Conservation (phyloP, 371 early-diverging fungal genomes). For the Mucor sp. region DNA sequence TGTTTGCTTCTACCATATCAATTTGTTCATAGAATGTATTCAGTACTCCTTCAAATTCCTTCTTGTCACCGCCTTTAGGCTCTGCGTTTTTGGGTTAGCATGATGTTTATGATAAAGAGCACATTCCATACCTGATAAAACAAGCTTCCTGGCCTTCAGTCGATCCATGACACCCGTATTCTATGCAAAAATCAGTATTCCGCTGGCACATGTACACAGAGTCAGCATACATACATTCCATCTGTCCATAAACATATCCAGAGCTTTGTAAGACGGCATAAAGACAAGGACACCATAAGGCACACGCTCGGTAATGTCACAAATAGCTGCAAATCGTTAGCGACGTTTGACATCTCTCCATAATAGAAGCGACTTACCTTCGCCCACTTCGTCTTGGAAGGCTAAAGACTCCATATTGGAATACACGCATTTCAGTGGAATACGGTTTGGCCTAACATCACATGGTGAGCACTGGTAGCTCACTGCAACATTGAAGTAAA, state of each 20-base stretch:
- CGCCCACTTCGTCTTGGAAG: conserved; percentile 76
- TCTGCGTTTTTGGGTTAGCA: conserved; percentile 25
- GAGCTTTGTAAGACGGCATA: conserved; percentile 59
- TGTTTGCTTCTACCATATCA: conserved; percentile 9
- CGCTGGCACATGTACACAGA: background rate
- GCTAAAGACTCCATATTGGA: conserved; percentile 40
- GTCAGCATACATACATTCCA: conserved; percentile 37
- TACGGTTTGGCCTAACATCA: conserved; percentile 38
- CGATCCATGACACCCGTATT: conserved; percentile 36
- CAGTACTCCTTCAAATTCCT: conserved; percentile 57
- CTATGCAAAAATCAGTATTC: conserved; percentile 7
- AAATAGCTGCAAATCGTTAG: conserved; percentile 33
- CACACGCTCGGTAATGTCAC: conserved; percentile 41
- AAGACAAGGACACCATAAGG: conserved; percentile 72
- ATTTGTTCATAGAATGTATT: conserved; percentile 48
- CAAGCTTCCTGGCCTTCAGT: conserved; percentile 30
- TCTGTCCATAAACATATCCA: conserved; percentile 54
- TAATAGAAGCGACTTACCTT: conserved; percentile 17
- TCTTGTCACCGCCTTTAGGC: conserved; percentile 48
- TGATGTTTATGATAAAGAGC: background rate
- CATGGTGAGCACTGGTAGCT: background rate
- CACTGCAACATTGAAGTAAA: background rate
- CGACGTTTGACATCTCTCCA: too few species aligned
- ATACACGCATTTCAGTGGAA: conserved; percentile 55
- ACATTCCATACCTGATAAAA: conserved; percentile 29